These are phyloP conservation scores for Annulohypoxylon moriforme DNA, from an alignment of 495 filamentous ascomycete species.

Conservation along the genomic window DNA sequence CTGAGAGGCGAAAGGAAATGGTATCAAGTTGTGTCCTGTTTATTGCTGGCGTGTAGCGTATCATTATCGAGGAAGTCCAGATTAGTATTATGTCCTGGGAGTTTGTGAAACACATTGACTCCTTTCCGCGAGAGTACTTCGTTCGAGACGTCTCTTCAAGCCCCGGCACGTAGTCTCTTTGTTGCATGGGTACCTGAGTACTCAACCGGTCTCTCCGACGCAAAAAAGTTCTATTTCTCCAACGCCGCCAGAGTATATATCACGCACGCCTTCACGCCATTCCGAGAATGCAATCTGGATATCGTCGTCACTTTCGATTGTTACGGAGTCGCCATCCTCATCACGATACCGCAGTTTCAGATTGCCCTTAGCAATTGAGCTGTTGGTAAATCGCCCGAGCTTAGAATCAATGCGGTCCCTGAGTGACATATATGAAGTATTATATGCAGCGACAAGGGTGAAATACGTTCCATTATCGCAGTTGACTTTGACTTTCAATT, in stretches of 20 bases:
- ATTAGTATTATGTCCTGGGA: constrained; percentile 18
- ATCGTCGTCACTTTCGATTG: constrained; percentile 93
- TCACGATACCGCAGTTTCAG: constrained; percentile 90
- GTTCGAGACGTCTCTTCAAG: neutral
- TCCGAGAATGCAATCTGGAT: constrained; percentile 94
- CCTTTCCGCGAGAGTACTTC: constrained; percentile 6
- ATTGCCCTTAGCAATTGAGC: constrained; percentile 79
- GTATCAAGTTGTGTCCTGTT: constrained; percentile 23
- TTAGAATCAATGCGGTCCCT: constrained; percentile 98
- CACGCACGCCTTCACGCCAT: constrained; percentile 81
- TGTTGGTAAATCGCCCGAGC: constrained; percentile 81
- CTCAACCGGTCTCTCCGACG: constrained; percentile 51
- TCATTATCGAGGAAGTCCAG: constrained; percentile 20
- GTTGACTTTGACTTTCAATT: constrained; percentile 94
- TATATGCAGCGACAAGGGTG: constrained; percentile 90
- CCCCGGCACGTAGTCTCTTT: neutral
- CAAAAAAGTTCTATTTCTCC: constrained; percentile 87
- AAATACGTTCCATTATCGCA: constrained; percentile 84
- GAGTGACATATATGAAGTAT: constrained; percentile 90
- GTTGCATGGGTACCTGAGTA: no score
- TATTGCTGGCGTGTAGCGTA: constrained; percentile 12
- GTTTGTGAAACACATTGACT: neutral
- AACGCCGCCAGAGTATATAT: constrained; percentile 71
- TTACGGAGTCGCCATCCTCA: constrained; percentile 92
- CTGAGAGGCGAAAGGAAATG: constrained; percentile 11